Base-by-base conservation (phyloP, 768 basidiomycete species). In the Russula sp. region DNA sequence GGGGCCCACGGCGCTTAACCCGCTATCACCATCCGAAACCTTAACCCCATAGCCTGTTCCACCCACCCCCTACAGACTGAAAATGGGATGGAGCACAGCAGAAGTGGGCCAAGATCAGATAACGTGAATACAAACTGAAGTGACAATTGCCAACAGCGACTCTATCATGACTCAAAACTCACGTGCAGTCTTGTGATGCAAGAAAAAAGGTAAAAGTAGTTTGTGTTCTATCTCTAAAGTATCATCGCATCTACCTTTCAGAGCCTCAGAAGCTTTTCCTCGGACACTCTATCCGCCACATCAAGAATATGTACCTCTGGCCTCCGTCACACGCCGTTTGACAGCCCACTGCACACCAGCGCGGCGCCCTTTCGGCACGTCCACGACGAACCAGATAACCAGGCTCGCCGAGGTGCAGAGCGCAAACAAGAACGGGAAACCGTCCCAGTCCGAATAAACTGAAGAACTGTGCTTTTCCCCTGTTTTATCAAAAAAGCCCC, bases 381-480 rank as follows among this genome's bases (percentile, higher is more conserved):
- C 75, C 34, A 78, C 77, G 9, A 64, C 80, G 69, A 92, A 85
- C 87, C 88, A 93, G 57, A 93, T 92, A 18, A 86, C 79, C 50
- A 90, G 22, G 32, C 85, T 86, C 1, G 90, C 89, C 22, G 73
- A 69, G 10, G 75, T 69, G 66, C 88, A 90, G 8, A 91, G 73
- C 34, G 83, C 85, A 67, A 93, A 91, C 25, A 93, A 74, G 75
- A 93, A 92, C 2, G 88, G 87, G 71, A 93, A 93, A 0, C 90
- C 90, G 69, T 81, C 79, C 90, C 90, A 92, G 69, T 88, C 60
- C 60, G 29, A 39, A 61, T 25, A 95, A 79, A 3, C 91, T 88
- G 71, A 93, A 94, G 75, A 93, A 93, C 85, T 90, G 68, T n/a
- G n/a, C 43, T n/a, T n/a, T n/a, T n/a, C n/a, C n/a, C n/a, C n/a